phyloP scores from a whole-genome alignment of 768 basidiomycete species.

The Trametes coccinea region DNA sequence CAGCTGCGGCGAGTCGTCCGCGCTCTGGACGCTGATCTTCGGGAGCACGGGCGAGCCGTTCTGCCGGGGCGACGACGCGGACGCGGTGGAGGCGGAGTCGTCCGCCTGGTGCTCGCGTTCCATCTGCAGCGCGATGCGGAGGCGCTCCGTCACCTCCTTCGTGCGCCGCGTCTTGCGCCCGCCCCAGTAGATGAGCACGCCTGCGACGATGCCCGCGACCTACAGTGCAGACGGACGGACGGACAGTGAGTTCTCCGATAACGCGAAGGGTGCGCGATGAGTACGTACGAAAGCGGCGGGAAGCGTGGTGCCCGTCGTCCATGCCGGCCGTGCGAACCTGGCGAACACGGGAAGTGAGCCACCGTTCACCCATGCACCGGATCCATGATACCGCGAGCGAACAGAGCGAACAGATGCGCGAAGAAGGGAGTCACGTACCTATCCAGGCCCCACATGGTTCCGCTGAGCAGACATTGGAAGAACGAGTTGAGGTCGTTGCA shows the following conservation, averaged over 20 bases:
- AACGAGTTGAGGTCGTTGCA: conserved; percentile 76
- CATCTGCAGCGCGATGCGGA: conserved; percentile 48
- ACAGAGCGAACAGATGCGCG: not conserved
- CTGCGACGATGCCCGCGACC: conserved; percentile 63
- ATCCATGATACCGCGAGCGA: too few relatives aligned
- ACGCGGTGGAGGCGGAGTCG: too few relatives aligned
- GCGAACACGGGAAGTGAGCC: not conserved
- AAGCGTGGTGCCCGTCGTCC: conserved; percentile 70
- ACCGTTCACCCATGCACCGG: too few relatives aligned
- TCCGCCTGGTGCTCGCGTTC: conserved; percentile 22
- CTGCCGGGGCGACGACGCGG: not conserved
- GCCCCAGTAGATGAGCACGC: conserved; percentile 73
- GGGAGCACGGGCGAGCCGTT: not conserved
- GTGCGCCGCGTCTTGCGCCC: conserved; percentile 68
- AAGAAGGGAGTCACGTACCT: conserved; percentile 39
- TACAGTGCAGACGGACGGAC: not conserved
- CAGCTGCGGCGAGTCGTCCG: not conserved
- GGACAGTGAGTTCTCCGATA: too few relatives aligned
- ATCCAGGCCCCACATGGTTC: conserved; percentile 80
- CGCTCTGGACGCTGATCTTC: not conserved
- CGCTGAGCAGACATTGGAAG: conserved; percentile 76
- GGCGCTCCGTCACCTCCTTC: conserved; percentile 58
- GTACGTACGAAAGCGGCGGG: conserved; percentile 67
- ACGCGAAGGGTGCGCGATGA: not conserved
- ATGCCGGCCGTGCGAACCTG: conserved; percentile 65